phyloP scores from a whole-genome alignment of 768 basidiomycete species.

The Tephrocybe sp. region DNA sequence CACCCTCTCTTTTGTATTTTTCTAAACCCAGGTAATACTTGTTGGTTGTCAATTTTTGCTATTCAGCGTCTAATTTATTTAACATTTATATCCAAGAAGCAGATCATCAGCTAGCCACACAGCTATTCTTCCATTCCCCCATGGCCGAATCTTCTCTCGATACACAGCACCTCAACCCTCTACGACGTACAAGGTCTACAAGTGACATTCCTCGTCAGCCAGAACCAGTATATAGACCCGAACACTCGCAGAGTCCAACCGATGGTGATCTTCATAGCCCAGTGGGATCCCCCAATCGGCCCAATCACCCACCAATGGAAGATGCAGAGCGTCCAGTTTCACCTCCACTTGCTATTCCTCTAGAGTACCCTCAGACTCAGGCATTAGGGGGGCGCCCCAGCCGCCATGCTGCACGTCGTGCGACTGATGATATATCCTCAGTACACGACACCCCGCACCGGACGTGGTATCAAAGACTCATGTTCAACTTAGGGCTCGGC shows the following conservation, averaged over 20 bases:
- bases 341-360: background rate
- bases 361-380: slow-evolving; percentile 5
- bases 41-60: too few relatives aligned
- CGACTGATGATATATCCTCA: background rate
- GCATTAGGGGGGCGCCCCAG: slow-evolving; percentile 11
- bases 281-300: background rate
- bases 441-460: slow-evolving; percentile 17
- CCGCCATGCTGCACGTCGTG: background rate
- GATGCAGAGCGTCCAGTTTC: background rate
- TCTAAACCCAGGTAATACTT: too few relatives aligned
- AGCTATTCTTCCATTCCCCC: background rate
- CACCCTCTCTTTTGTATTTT: too few relatives aligned
- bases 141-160: slow-evolving; percentile 12
- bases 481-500: slow-evolving; percentile 52
- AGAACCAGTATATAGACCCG: slow-evolving; percentile 17
- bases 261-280: slow-evolving; percentile 9
- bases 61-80: too few relatives aligned
- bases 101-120: background rate
- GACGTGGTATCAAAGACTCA: slow-evolving; percentile 23
- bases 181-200: slow-evolving; percentile 37
- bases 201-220: slow-evolving; percentile 36
- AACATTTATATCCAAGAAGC: slow-evolving; percentile 3
- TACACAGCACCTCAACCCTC: slow-evolving; percentile 19
- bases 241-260: slow-evolving; percentile 19
- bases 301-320: background rate